These are phyloP conservation scores for Carex scoparia DNA, from an alignment of 176 grass and related monocot genomes.

Conservation along the genomic window DNA sequence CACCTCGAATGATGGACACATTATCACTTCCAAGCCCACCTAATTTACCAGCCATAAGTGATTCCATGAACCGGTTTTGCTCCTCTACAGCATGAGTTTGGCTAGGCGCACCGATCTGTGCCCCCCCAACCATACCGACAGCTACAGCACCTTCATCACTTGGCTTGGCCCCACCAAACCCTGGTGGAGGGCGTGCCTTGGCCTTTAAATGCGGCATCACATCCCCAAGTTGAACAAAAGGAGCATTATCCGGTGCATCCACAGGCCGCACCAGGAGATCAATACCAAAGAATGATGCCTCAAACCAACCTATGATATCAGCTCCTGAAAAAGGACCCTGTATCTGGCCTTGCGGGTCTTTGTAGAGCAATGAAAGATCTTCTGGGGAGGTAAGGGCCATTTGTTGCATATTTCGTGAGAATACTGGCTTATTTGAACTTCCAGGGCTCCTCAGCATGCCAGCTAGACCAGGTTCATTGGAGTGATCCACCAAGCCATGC, in stretches of 20 bases:
- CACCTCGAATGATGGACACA: constrained; percentile 53
- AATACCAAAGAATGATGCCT: constrained; percentile 93
- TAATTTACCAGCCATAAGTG: constrained; percentile 73
- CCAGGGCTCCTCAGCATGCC: constrained; percentile 16
- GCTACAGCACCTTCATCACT: constrained; percentile 43
- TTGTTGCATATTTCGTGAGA: constrained; percentile 23
- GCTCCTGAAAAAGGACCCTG: constrained; percentile 97
- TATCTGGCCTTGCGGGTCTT: constrained; percentile 88
- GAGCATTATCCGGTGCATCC: constrained; percentile 56
- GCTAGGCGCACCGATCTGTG: constrained; percentile 18
- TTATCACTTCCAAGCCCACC: constrained; percentile 31
- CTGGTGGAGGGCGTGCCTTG: constrained; percentile 89
- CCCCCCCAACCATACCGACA: constrained; percentile 44
- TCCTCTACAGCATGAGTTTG: constrained; percentile 48
- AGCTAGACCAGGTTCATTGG: constrained; percentile 6
- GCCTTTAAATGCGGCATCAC: constrained; percentile 91
- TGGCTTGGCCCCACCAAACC: constrained; percentile 57
- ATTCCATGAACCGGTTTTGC: constrained; percentile 88
- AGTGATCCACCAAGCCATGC: constrained; percentile 24
- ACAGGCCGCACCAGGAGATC: constrained; percentile 72
- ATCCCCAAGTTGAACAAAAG: constrained; percentile 91
- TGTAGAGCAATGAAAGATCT: constrained; percentile 79
- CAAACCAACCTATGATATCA: constrained; percentile 92
- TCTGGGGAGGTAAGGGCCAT: constrained; percentile 65
- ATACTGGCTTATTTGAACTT: constrained; percentile 4